Base-by-base conservation (phyloP, 2,329 filamentous ascomycete genomes). In the Alternaria alternata region DNA sequence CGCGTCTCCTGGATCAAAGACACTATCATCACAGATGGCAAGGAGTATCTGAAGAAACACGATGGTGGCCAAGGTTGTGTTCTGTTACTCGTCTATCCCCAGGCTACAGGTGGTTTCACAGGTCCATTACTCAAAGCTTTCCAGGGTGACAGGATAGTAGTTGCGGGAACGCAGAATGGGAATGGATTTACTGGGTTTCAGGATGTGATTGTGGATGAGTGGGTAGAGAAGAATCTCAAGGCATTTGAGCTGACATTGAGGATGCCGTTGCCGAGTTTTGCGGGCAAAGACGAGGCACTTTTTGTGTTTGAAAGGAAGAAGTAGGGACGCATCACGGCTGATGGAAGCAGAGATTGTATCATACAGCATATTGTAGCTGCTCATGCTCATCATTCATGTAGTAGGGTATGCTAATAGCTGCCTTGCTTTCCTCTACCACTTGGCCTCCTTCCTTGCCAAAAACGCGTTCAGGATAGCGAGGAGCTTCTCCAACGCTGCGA, bases 181-280 rank as follows among this genome's bases (percentile, higher is more conserved):
- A 93, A 91, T 75, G 89, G 90, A 2, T 93, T 91, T 73, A 93
- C 91, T 0, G 88, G 85, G 0, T 92, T 93, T 74, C 83, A 81
- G 54, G 81, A 84, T 65, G 80, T 85, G 75, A 88, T 85, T 24
- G 87, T 91, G 75, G 88, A 89, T 67, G 84, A 88, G 70, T 93
- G 87, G 81, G 88, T 92, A 79, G 84, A 78, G 61, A 79, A 75
- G 48, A 85, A 89, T 71, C 83, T 86, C 70, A 74, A 71, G 26
- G 81, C 80, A 1, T 93, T 88, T 85, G 82, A 83, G 51, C 85
- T 86, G 75, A 81, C 86, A 3, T 82, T 86, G 14, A 88, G 90
- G 79, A 82, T 92, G 62, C 84, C 90, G 4, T 75, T 93, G 71
- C 90, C 90, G 22, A 91, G 89, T 74, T 93, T 93, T 77, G 87